Evolutionary conservation across 2,329 filamentous ascomycete species (phyloP).

Genomic region (Colletotrichum aenigma): DNA sequence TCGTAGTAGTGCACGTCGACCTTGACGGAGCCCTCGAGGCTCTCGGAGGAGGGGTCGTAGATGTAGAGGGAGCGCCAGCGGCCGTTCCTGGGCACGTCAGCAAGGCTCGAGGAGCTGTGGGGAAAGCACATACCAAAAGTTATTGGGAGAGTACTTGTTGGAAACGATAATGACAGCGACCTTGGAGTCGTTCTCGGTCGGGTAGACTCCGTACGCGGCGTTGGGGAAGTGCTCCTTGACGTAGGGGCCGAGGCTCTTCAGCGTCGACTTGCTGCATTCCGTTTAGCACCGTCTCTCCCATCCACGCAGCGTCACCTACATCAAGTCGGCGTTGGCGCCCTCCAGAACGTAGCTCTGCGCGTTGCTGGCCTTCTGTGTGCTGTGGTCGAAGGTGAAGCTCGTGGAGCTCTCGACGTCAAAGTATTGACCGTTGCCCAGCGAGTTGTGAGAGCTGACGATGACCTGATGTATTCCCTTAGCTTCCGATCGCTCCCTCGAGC

Average conservation of each 20-base stretch:
- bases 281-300: constrained; percentile 21
- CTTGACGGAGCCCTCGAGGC: constrained; percentile 80
- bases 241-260: constrained; percentile 78
- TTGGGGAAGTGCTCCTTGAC: constrained; percentile 88
- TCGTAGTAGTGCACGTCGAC: constrained; percentile 99
- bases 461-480: constrained; percentile 53
- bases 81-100: constrained; percentile 72
- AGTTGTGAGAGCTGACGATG: constrained; percentile 86
- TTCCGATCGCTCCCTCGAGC: not conserved
- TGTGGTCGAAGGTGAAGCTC: constrained; percentile 88
- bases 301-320: constrained; percentile 59
- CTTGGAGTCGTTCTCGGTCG: constrained; percentile 74
- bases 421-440: constrained; percentile 80
- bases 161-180: constrained; percentile 86
- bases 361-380: constrained; percentile 81
- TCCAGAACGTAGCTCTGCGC: constrained; percentile 82
- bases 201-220: constrained; percentile 82
- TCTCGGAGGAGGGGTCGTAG: constrained; percentile 70
- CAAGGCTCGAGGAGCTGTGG: not conserved
- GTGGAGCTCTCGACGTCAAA: constrained; percentile 88
- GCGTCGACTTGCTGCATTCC: constrained; percentile 72
- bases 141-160: constrained; percentile 97
- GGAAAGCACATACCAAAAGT: constrained; percentile 78
- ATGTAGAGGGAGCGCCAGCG: constrained; percentile 92
- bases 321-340: constrained; percentile 75